Percentiles rank a stretch among this genome's conserved stretches.
Conservation (phyloP, 805 yeast species). For the Tetrapisispora nanseiensis region DNA sequence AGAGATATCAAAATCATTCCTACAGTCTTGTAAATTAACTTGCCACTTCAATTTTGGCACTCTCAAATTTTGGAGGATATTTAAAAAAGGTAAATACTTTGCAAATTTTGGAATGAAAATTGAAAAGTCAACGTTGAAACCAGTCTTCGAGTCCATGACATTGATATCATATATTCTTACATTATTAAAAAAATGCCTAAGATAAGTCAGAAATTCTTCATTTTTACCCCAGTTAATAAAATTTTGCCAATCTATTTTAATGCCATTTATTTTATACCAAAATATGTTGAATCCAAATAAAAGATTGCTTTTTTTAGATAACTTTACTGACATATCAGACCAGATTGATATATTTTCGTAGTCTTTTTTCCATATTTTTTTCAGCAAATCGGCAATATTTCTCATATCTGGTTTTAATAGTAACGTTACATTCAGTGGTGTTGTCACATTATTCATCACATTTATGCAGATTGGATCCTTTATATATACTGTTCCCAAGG, state of each 20-base stretch:
- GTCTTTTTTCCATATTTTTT: constrained; percentile 22
- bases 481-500: constrained; percentile 13
- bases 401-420: constrained; percentile 21
- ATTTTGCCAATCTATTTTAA: constrained; percentile 6
- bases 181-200: constrained; percentile 11
- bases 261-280: constrained; percentile 8
- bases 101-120: constrained; percentile 13
- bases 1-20: constrained; percentile 20
- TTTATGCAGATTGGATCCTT: constrained; percentile 19
- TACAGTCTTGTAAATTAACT: constrained; percentile 31
- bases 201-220: constrained; percentile 8
- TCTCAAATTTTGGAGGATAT: constrained; percentile 7
- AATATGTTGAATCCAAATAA: constrained; percentile 9
- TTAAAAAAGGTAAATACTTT: constrained; percentile 10
- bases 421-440: constrained; percentile 16
- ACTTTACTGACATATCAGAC: constrained; percentile 15
- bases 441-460: constrained; percentile 12
- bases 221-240: constrained; percentile 15
- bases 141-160: constrained; percentile 15
- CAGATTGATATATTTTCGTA: constrained; percentile 19
- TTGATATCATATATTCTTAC: constrained; percentile 20
- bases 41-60: constrained; percentile 34
- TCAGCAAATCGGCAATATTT: constrained; percentile 17
- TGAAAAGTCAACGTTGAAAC: constrained; percentile 16
- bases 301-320: constrained; percentile 10